These are phyloP conservation scores for Stentor coeruleus DNA, from an alignment of 73 alveolate genomes.

Conservation along the genomic window DNA sequence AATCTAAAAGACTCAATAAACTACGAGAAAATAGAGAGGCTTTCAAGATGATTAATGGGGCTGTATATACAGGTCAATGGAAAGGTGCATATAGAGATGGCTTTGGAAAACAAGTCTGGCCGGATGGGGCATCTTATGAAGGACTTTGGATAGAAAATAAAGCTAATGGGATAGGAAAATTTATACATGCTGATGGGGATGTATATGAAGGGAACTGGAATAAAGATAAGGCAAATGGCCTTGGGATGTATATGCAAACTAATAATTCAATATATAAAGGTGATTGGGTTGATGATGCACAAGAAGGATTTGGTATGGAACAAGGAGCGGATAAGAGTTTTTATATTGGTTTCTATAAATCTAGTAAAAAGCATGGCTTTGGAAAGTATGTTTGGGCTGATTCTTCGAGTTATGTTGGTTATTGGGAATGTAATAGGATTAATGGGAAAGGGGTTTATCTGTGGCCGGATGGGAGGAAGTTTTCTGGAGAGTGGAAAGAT, in stretches of 20 bases:
- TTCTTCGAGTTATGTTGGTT: slow-evolving; percentile 67
- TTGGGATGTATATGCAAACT: slow-evolving; percentile 58
- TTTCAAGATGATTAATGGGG: too few species aligned
- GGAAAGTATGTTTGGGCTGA: slow-evolving; percentile 67
- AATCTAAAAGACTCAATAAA: too few species aligned
- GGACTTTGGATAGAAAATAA: slow-evolving; percentile 86
- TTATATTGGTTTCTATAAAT: slow-evolving; percentile 52
- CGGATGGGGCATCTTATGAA: slow-evolving; percentile 57
- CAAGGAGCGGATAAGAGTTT: slow-evolving; percentile 65
- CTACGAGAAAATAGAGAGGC: too few species aligned
- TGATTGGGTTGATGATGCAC: slow-evolving; percentile 61
- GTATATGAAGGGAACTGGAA: slow-evolving; percentile 77
- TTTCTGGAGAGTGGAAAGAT: slow-evolving; percentile 78
- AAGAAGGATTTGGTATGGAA: slow-evolving; percentile 67
- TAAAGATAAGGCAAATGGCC: slow-evolving; percentile 74
- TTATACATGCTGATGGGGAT: slow-evolving; percentile 74
- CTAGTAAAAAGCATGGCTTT: slow-evolving; percentile 65
- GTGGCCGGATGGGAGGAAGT: slow-evolving; percentile 60
- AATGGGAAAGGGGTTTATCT: slow-evolving; percentile 55
- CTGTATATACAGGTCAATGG: slow-evolving; percentile 76
- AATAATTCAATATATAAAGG: slow-evolving; percentile 66
- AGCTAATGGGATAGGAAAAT: slow-evolving; percentile 72
- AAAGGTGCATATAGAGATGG: slow-evolving; percentile 62
- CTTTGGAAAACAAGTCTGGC: slow-evolving; percentile 56
- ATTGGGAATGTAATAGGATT: slow-evolving; percentile 77